Conservation (phyloP, 768 basidiomycete species). For the Suillus placidus region DNA sequence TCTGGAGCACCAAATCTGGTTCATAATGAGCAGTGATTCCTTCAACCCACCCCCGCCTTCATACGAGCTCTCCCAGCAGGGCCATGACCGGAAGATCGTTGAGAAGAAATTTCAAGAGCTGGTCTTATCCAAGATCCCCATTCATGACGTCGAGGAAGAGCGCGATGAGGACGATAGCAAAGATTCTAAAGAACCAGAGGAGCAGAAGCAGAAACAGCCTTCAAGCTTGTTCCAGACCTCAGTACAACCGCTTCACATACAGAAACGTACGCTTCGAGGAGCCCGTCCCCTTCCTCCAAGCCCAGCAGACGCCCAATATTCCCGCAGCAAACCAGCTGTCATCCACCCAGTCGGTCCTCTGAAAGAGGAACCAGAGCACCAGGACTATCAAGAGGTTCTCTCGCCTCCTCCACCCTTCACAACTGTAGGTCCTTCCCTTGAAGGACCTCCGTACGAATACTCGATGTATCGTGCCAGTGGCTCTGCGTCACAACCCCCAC, state of each 20-base stretch:
- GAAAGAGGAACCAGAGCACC: constrained; percentile 5
- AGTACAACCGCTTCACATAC: constrained; percentile 13
- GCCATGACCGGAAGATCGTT: constrained; percentile 56
- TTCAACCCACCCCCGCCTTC: constrained; percentile 42
- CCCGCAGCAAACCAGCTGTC: not conserved
- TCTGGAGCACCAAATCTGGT: not conserved
- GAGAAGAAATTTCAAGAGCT: constrained; percentile 20
- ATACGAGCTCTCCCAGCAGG: constrained; percentile 42
- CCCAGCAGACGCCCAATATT: constrained; percentile 16
- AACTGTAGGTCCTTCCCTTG: constrained; percentile 37
- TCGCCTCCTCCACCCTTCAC: constrained; percentile 39
- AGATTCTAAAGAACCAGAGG: constrained; percentile 6
- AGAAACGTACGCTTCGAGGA: constrained; percentile 15
- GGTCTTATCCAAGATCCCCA: constrained; percentile 17
- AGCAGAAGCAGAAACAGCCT: constrained; percentile 14
- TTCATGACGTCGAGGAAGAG: constrained; percentile 17
- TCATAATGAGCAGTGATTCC: constrained; percentile 25
- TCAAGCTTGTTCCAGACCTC: not conserved
- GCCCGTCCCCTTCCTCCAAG: constrained; percentile 30
- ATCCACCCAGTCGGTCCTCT: constrained; percentile 10
- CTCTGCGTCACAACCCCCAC: constrained; percentile 25
- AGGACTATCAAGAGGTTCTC: constrained; percentile 17
- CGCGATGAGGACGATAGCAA: constrained; percentile 24
- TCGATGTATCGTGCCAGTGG: constrained; percentile 20
- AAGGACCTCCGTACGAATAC: constrained; percentile 39